Evolutionary conservation across 129 eudicot species (phyloP), one percentile per base, ranked within the genome.

Genomic region (Helianthus tuberosus): DNA sequence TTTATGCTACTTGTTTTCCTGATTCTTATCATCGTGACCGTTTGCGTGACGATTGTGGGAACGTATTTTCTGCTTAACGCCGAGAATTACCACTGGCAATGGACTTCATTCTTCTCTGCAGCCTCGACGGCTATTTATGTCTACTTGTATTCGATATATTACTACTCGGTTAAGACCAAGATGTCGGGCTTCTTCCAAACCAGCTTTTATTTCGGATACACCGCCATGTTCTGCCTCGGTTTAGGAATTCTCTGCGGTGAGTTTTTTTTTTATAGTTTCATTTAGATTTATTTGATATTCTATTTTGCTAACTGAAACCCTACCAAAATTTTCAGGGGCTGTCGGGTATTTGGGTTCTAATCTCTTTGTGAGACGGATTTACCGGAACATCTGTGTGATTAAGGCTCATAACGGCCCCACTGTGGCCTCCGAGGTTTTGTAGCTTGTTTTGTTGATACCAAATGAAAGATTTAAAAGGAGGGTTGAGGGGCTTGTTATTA

Each of bases 161-260:
- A 91, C 87, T 91, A 89, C 77, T 83, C 75, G 46, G 97, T 89
- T 68, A 91, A 91, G 92, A 91, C 97, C 20, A 91, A 91, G 86
- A 91, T 91, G 97, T 91, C 97, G 4, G 97, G 97, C 68, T 89
- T 91, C 86, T 91, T 91, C 83, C 97, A 91, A 78, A 91, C 96
- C 43, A 89, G 96, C 96, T 91, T 91, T 73, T 91, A 91, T 63
- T 91, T 91, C 38, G 97, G 97, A 66, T 91, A 91, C 84, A 91
- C 97, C 25, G 77, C 90, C 57, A 88, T 91, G 97, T 89, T 91
- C 70, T 89, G 97, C 80, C 90, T 89, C 52, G 97, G 96, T 75
- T 78, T 91, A 72, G 97, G 91, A 80, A 89, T 89, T 27, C 88
- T 91, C 23, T 91, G 97, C 7, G 93, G 95, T 91, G 68, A 82